phyloP scores from a whole-genome alignment of 177 flowering plant species.

The Vitis hybrid region DNA sequence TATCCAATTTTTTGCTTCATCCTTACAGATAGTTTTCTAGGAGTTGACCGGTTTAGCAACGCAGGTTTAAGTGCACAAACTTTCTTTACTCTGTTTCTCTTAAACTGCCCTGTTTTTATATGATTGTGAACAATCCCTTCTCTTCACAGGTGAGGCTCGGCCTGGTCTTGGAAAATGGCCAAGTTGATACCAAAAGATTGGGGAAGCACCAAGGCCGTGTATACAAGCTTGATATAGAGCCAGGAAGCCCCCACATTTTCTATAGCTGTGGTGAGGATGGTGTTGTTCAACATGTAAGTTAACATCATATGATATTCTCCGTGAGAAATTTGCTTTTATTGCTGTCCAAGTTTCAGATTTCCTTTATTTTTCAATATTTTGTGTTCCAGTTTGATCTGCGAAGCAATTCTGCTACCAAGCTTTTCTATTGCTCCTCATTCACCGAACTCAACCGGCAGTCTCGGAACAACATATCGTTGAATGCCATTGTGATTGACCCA shows the following conservation, averaged over 20 bases:
- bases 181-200: constrained; percentile 49
- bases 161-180: constrained; percentile 44
- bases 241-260: constrained; percentile 71
- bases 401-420: constrained; percentile 46
- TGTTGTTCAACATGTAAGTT: constrained; percentile 61
- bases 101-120: neutral
- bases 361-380: neutral
- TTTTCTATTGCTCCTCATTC: constrained; percentile 56
- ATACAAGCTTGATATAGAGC: constrained; percentile 65
- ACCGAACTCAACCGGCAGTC: constrained; percentile 26
- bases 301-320: constrained; percentile 6
- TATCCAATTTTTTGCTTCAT: neutral
- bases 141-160: constrained; percentile 61
- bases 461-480: constrained; percentile 31
- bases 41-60: neutral
- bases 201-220: constrained; percentile 61
- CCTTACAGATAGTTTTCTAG: neutral
- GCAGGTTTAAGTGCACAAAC: neutral
- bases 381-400: constrained; percentile 73
- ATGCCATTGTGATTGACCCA: constrained; percentile 66
- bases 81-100: neutral
- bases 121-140: neutral
- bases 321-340: constrained; percentile 2
- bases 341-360: neutral
- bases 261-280: constrained; percentile 87